Base-by-base conservation (phyloP, 495 filamentous ascomycete genomes). In the Hyphodiscus hymeniophilus region DNA sequence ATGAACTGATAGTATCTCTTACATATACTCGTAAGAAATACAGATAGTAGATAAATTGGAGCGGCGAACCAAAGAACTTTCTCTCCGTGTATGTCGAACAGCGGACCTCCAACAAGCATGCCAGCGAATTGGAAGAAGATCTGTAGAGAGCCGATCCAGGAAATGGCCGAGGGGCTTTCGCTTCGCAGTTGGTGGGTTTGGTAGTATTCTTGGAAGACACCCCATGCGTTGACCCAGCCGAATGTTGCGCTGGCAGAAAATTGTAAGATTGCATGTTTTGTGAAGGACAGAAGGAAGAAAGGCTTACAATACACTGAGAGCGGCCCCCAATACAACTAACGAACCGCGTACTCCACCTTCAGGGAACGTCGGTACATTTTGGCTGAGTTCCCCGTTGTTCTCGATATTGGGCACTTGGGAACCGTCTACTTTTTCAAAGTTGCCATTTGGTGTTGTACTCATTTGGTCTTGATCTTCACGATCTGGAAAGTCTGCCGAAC, bases 121-220 rank as follows among this genome's bases (percentile, higher is more conserved):
- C 48, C 52, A 8, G 31, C 45, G 16, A 59, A 53, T 2, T 55
- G 45, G 18, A 59, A 52, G 50, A 59, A 59, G 11, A 47, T 41
- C 54, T 88, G 83, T 17, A 87, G 65, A 16, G 78, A 82, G 3
- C 84, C 82, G 35, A 92, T 80, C 84, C 85, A 90, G 1, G 82
- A 85, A 44, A 92, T 79, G 34, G 80, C 72, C 0, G 83, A 84
- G 0, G 82, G 80, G 0, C 79, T 45, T 4, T 71, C 67, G 5
- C 55, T 38, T 7, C 63, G 48, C 3, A 67, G 56, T 16, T 75
- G 59, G 11, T 63, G 63, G 3, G 69, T 55, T 3, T 72, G 70
- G 54, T 89, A 89, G 62, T 86, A 85, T 6, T 76, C 72, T 57
- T 89, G 85, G 51, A 83, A 89, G 2, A 82, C 72, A 11, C 56